Base-by-base conservation (phyloP, 1,284 basidiomycete genomes). In the Bondarzewia mesenterica region DNA sequence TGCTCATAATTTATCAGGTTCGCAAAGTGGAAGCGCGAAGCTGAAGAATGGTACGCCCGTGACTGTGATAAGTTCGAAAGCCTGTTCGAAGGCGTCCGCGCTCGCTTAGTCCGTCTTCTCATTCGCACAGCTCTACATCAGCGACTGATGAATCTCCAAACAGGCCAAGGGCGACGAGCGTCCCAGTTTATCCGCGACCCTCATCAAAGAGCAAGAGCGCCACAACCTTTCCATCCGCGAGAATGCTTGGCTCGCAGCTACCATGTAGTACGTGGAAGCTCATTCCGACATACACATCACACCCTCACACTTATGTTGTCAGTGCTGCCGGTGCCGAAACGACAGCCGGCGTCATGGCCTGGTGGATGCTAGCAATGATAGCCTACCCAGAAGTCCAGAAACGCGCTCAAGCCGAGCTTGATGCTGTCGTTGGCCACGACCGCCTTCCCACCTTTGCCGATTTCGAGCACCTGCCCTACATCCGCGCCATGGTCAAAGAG, bases 381-480 rank as follows among this genome's bases (percentile, higher is more conserved):
- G 15, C 49, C 39, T 22, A 54, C 35, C 51, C 54, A 46, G 25
- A 48, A 23, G 42, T 43, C 6, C 52, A 57, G 37, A 47, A 29
- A 21, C 47, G 48, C 4, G 56, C 54, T 5, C 54, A 55, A 23
- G 44, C 51, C 2, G 57, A 58, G 38, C 26, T 58, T 23, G 57
- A 58, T 38, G 37, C 40, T 2, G 52, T 57, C 32, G 42, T 58
- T n/a, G 56, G 52, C 14, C 20, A 27, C 10, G 50, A 41, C 14
- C 46, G 53, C 5, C 25, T 46, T 7, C 56, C 56, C 8, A 45
- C 44, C 1, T 50, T 55, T 29, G 36, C 44, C 4, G 56, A 55
- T 23, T 12, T 46, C 6, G 38, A 42, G 6, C 46, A 25, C 16
- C 43, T 58, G n/a, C 56, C 51, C 8, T 57, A 57, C 35, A 47